phyloP scores from a whole-genome alignment of 169 alveolate species.

The Cryptosporidium tyzzeri region DNA sequence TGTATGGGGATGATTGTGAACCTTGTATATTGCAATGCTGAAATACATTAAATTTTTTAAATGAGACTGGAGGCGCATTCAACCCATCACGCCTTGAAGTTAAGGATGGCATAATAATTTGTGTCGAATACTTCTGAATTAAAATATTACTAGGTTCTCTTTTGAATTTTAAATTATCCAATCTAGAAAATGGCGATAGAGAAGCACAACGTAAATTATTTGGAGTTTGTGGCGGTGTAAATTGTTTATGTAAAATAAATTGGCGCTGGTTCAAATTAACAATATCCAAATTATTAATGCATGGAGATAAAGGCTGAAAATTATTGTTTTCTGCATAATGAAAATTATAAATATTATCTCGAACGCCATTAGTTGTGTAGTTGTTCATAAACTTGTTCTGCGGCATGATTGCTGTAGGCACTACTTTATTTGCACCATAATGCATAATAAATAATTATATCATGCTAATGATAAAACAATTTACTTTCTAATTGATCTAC shows the following conservation, averaged over 20 bases:
- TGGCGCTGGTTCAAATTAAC: slow-evolving; percentile 47
- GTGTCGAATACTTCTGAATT: slow-evolving; percentile 12
- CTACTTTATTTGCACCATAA: slow-evolving; percentile 54
- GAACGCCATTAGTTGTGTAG: neutral
- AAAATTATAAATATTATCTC: neutral
- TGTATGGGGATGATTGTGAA: slow-evolving; percentile 41
- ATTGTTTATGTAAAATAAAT: slow-evolving; percentile 37
- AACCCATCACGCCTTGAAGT: slow-evolving; percentile 27
- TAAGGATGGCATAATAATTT: slow-evolving; percentile 18
- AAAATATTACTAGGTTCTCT: slow-evolving; percentile 13
- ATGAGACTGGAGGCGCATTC: slow-evolving; percentile 36
- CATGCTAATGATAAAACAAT: neutral
- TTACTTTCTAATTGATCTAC: neutral
- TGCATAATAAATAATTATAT: slow-evolving; percentile 42
- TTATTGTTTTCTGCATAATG: neutral
- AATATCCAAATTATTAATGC: slow-evolving; percentile 19
- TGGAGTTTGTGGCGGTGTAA: slow-evolving; percentile 74
- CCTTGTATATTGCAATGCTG: neutral
- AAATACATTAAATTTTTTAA: neutral
- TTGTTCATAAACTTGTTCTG: slow-evolving; percentile 15
- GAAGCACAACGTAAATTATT: slow-evolving; percentile 66
- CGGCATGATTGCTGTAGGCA: slow-evolving; percentile 36
- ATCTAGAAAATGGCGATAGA: slow-evolving; percentile 52
- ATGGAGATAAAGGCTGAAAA: neutral
- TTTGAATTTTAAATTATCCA: slow-evolving; percentile 19